phyloP scores from a whole-genome alignment of 345 rosid species.

The Salix purpurea region DNA sequence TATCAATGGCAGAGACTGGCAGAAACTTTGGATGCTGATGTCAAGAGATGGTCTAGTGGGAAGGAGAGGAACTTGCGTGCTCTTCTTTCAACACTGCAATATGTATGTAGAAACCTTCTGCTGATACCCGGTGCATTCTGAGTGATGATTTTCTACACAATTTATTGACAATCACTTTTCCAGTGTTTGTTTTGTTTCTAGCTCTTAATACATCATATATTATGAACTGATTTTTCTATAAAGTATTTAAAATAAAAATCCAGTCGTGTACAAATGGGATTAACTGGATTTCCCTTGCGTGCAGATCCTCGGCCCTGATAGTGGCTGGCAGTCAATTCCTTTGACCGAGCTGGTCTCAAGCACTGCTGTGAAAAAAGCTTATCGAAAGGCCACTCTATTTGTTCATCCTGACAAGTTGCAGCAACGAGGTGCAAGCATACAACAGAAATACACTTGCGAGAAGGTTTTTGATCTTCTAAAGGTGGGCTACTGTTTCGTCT shows the following conservation, averaged over 20 bases:
- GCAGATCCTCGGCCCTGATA: slow-evolving; percentile 89
- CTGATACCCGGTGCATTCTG: neutral
- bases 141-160: neutral
- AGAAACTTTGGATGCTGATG: slow-evolving; percentile 72
- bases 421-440: slow-evolving; percentile 91
- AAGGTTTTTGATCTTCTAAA: slow-evolving; percentile 93
- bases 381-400: slow-evolving; percentile 77
- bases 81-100: slow-evolving; percentile 86
- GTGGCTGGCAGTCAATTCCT: slow-evolving; percentile 87
- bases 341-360: slow-evolving; percentile 67
- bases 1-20: slow-evolving; percentile 64
- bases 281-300: neutral
- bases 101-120: slow-evolving; percentile 38
- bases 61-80: slow-evolving; percentile 89
- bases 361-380: slow-evolving; percentile 82
- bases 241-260: neutral
- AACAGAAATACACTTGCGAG: slow-evolving; percentile 84
- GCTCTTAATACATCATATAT: neutral
- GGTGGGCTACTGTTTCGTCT: slow-evolving; percentile 33
- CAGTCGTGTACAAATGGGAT: neutral
- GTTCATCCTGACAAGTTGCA: slow-evolving; percentile 97
- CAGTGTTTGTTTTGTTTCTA: neutral
- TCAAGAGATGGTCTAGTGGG: slow-evolving; percentile 91
- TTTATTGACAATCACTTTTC: neutral
- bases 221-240: neutral